These are phyloP conservation scores for Voacanga thouarsii DNA, from an alignment of 257 asterid species.

Conservation along the genomic window DNA sequence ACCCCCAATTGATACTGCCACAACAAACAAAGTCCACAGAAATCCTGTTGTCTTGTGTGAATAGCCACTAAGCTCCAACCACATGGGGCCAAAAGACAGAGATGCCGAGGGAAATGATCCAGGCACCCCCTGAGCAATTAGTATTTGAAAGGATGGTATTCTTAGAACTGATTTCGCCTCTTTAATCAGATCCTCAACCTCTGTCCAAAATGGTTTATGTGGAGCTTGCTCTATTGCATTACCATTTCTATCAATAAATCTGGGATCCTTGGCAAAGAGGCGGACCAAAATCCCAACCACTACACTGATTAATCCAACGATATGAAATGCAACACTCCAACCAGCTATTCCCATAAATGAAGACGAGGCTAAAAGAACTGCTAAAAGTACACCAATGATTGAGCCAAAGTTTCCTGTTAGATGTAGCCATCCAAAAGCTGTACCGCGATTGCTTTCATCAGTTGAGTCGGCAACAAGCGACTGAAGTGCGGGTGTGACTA, in stretches of 20 bases:
- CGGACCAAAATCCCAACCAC: conserved; percentile 60
- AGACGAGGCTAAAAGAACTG: conserved; percentile 61
- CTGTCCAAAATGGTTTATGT: conserved; percentile 37
- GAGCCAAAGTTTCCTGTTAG: conserved; percentile 69
- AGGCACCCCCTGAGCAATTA: conserved; percentile 74
- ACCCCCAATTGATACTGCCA: conserved; percentile 68
- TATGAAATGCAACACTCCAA: conserved; percentile 83
- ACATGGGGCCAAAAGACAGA: conserved; percentile 70
- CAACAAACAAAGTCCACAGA: conserved; percentile 53
- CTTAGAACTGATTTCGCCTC: conserved; percentile 69
- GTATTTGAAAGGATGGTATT: conserved; percentile 61
- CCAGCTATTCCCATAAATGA: conserved; percentile 77
- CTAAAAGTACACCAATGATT: conserved; percentile 60
- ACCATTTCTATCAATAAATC: conserved; percentile 37
- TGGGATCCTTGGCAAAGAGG: conserved; percentile 71
- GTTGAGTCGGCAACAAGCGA: conserved; percentile 94
- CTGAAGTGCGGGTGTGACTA: conserved; percentile 77
- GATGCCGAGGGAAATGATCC: conserved; percentile 80
- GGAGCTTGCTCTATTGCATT: conserved; percentile 32
- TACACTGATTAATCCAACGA: conserved; percentile 62
- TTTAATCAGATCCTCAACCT: conserved; percentile 44
- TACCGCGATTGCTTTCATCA: conserved; percentile 72
- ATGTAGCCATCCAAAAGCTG: conserved; percentile 86
- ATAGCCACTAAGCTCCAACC: conserved; percentile 87
- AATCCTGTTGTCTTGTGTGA: conserved; percentile 67